These are phyloP conservation scores for Diaporthe humulicola DNA, from an alignment of 2,329 filamentous ascomycete genomes.

Conservation along the genomic window DNA sequence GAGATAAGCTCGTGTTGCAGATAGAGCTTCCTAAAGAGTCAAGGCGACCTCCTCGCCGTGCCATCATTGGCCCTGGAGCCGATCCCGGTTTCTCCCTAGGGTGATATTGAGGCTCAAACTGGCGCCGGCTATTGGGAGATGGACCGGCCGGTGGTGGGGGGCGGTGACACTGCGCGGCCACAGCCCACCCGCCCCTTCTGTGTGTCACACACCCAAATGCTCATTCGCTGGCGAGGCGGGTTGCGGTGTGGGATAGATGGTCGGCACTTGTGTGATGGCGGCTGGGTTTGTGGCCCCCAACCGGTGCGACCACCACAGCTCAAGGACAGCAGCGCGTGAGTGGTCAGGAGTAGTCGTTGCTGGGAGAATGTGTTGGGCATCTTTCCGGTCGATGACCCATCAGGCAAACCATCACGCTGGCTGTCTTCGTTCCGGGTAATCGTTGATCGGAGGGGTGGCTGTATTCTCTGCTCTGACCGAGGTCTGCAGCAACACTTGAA, in stretches of 20 bases:
- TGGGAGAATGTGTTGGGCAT: neutral
- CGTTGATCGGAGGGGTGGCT: too few species aligned
- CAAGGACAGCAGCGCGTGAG: neutral
- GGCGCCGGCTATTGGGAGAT: slow-evolving; percentile 11
- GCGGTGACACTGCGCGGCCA: neutral
- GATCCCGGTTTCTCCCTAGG: slow-evolving; percentile 6
- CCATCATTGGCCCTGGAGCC: neutral
- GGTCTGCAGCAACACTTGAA: neutral
- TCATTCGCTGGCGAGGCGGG: neutral
- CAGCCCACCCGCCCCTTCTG: neutral
- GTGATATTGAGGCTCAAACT: slow-evolving; percentile 2
- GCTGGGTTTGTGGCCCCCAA: neutral
- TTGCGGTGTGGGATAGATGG: slow-evolving; percentile 8
- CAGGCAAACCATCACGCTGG: neutral
- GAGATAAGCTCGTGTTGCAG: neutral
- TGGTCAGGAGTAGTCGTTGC: neutral
- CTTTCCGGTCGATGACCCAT: neutral
- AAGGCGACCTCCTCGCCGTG: too few species aligned
- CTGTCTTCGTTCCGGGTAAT: neutral
- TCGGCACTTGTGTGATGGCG: neutral
- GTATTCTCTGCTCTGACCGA: neutral
- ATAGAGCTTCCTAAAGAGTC: neutral
- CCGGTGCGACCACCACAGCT: neutral
- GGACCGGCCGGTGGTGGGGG: neutral
- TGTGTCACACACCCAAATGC: neutral